These are phyloP conservation scores for Acanthochlamys bracteata DNA, from an alignment of 106 monocot species.

Conservation along the genomic window DNA sequence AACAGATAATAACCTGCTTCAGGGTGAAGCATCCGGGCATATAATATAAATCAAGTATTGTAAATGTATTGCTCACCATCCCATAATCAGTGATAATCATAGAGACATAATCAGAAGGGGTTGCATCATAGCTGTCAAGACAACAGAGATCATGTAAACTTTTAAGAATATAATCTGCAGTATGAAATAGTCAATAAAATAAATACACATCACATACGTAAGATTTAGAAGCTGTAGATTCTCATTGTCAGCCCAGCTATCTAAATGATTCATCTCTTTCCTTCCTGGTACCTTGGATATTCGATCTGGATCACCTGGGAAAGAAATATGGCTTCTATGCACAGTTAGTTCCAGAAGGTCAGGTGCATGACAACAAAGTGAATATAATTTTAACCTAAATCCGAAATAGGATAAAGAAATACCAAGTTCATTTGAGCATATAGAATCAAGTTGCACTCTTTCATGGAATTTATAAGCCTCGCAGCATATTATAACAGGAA, in stretches of 20 bases:
- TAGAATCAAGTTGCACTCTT: slow-evolving; percentile 95
- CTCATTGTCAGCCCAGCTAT: slow-evolving; percentile 57
- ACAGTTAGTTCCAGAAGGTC: background rate
- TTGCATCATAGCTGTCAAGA: slow-evolving; percentile 80
- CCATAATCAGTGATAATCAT: slow-evolving; percentile 98
- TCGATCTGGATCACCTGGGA: slow-evolving; percentile 77
- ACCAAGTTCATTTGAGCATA: slow-evolving; percentile 98
- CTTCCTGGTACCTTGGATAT: slow-evolving; percentile 67
- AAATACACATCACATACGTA: slow-evolving; percentile 2
- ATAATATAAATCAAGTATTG: too few relatives aligned
- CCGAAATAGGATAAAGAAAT: slow-evolving; percentile 1
- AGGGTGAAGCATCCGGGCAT: too few relatives aligned
- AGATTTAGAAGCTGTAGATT: slow-evolving; percentile 97
- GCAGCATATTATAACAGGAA: slow-evolving; percentile 92
- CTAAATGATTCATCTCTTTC: slow-evolving; percentile 51
- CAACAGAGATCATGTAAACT: slow-evolving; percentile 5
- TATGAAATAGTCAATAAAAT: background rate
- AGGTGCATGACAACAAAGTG: background rate
- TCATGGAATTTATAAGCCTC: slow-evolving; percentile 99
- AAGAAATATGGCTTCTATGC: background rate
- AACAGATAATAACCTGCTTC: too few relatives aligned
- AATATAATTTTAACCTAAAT: slow-evolving; percentile 1
- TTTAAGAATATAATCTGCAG: background rate
- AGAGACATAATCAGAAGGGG: slow-evolving; percentile 87
- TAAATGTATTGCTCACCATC: slow-evolving; percentile 47